Base-by-base conservation (phyloP, 805 yeast genomes). In the Saccharomyces kudriavzevii region DNA sequence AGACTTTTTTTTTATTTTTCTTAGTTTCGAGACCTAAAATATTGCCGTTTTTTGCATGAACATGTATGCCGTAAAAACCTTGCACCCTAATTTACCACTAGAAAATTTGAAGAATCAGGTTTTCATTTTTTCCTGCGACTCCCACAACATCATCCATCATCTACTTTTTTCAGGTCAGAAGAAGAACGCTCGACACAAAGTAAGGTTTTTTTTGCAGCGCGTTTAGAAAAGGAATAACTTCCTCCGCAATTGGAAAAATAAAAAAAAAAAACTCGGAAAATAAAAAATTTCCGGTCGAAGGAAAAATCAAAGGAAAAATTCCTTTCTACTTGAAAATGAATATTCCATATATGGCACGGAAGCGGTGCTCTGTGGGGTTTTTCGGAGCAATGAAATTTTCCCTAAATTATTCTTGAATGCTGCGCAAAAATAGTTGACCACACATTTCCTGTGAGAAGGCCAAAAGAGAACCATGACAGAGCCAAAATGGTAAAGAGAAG, bases 271-370 rank as follows among this genome's bases (percentile, higher is more conserved):
- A 82, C 81, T 55, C 79, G 79, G 69, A 73, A 82, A 50, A 76
- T 78, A 60, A 78, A 76, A 61, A 85, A 84, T 57, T 84, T 86
- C 87, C 87, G 82, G 25, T 85, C 78, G 45, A 82, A 76, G 28
- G 87, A 86, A 62, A 82, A 30, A 85, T 78, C 46, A 82, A 76
- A 29, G 87, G 86, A 62, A 82, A 30, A 82, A 74, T 72, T 80
- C 75, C 75, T 31, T 87, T 86, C 61, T 82, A 82, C 74, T 74
- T 8, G 22, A 20, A 5, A 35, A 17, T 2, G n/a, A 0, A 17
- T 35, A 35, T 17, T 35, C 43, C 43, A 10, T 17, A 6, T 17
- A 17, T 8, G 17, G 20, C 43, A 10, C 10, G 43, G 24, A 6
- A n/a, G 22, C 22, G 5, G n/a, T 35, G n/a, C 22, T 35, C 9